phyloP scores from a whole-genome alignment of 1,139 yeast species.

The Magnusiomyces ingens region DNA sequence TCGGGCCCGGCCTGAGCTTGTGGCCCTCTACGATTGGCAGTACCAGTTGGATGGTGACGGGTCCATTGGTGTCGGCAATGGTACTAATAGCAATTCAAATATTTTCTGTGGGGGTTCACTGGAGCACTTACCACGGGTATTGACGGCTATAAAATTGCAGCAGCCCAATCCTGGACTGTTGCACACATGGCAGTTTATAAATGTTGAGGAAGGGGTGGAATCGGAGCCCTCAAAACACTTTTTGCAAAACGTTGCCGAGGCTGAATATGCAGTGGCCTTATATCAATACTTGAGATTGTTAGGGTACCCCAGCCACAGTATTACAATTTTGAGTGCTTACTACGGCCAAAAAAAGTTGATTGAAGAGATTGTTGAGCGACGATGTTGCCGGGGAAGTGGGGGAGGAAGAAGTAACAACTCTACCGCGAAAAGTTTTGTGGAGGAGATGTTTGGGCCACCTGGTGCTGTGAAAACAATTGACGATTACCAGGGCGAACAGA shows the following conservation, averaged over 20 bases:
- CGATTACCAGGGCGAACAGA: constrained; percentile 27
- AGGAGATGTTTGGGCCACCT: constrained; percentile 30
- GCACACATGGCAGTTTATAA: constrained; percentile 36
- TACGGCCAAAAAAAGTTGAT: constrained; percentile 35
- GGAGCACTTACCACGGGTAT: neutral
- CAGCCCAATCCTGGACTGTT: constrained; percentile 40
- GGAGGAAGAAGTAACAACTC: constrained; percentile 4
- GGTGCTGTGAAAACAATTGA: constrained; percentile 26
- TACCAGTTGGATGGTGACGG: constrained; percentile 15
- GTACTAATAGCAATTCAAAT: constrained; percentile 6
- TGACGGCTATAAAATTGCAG: constrained; percentile 12
- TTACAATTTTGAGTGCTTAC: constrained; percentile 41
- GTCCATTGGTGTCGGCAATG: neutral
- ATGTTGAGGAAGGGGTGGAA: constrained; percentile 31
- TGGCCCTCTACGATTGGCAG: constrained; percentile 23
- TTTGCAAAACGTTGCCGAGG: constrained; percentile 45
- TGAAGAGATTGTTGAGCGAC: constrained; percentile 25
- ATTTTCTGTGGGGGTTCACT: constrained; percentile 10
- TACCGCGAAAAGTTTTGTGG: constrained; percentile 13
- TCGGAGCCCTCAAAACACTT: constrained; percentile 27
- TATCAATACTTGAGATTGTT: constrained; percentile 44
- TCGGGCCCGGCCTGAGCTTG: constrained; percentile 27
- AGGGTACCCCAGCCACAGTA: constrained; percentile 39
- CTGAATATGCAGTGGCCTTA: constrained; percentile 45
- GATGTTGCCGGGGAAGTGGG: constrained; percentile 20